Evolutionary conservation across 306 rosid species (phyloP).

Genomic region (Acacia melanoxylon): DNA sequence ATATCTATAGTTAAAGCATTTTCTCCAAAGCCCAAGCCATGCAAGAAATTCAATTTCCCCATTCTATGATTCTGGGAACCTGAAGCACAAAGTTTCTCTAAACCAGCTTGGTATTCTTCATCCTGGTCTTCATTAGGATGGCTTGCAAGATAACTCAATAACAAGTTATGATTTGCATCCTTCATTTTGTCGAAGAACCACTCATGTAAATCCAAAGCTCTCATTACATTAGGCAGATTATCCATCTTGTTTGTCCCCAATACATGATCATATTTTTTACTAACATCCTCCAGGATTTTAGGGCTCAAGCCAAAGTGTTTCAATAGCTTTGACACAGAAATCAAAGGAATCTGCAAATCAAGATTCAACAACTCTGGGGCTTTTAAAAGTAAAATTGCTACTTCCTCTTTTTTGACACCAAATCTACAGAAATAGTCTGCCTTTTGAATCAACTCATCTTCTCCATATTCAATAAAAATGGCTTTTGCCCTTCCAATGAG

Average conservation of each 20-base stretch:
- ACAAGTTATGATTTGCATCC: background rate
- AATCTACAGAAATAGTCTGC: background rate
- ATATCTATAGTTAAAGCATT: slow-evolving; percentile 53
- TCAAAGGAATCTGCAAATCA: slow-evolving; percentile 43
- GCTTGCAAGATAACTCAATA: slow-evolving; percentile 33
- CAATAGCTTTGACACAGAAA: slow-evolving; percentile 61
- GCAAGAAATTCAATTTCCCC: slow-evolving; percentile 59
- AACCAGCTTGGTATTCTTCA: slow-evolving; percentile 35
- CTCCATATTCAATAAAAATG: background rate
- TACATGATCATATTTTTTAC: slow-evolving; percentile 42
- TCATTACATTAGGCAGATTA: slow-evolving; percentile 63
- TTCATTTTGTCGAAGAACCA: slow-evolving; percentile 41
- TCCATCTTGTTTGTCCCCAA: slow-evolving; percentile 67
- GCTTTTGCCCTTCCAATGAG: background rate
- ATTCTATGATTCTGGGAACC: slow-evolving; percentile 41
- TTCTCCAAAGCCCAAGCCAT: slow-evolving; percentile 71
- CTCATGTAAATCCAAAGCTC: slow-evolving; percentile 59
- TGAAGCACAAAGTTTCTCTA: slow-evolving; percentile 38
- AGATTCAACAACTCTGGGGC: slow-evolving; percentile 49
- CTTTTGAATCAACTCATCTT: background rate
- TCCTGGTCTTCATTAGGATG: slow-evolving; percentile 46
- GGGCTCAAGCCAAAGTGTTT: slow-evolving; percentile 47
- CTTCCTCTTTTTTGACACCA: background rate
- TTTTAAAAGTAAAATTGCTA: background rate
- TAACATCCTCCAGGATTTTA: slow-evolving; percentile 28